Evolutionary conservation across 202 grass and related monocot genomes (phyloP).

Genomic region (Musa balbisiana): DNA sequence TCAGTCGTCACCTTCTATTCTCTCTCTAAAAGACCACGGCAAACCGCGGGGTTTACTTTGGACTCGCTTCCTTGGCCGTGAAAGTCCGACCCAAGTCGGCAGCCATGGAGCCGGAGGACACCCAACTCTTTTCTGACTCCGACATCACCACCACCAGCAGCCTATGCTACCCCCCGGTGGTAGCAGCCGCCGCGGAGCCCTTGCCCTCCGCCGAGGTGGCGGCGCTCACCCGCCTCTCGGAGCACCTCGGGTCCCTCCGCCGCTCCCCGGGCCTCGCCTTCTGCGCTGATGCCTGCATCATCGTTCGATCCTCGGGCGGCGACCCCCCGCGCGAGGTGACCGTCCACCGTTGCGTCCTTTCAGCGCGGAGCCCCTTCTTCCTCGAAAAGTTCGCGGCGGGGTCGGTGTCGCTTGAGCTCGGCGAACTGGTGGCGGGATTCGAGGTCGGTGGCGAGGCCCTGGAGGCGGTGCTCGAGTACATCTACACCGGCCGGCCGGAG

Average conservation of each 20-base stretch:
- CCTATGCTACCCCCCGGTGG: slow-evolving; percentile 15
- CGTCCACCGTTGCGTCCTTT: slow-evolving; percentile 80
- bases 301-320: slow-evolving; percentile 6
- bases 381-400: slow-evolving; percentile 3
- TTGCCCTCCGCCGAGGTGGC: slow-evolving; percentile 39
- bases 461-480: slow-evolving; percentile 10
- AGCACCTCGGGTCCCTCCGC: slow-evolving; percentile 55
- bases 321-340: slow-evolving; percentile 16
- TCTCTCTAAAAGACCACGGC: no score
- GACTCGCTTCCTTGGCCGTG: no score
- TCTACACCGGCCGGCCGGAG: slow-evolving; percentile 6
- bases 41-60: no score
- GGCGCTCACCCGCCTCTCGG: slow-evolving; percentile 76
- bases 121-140: slow-evolving; percentile 40
- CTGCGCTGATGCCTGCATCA: slow-evolving; percentile 51
- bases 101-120: neutral
- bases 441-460: slow-evolving; percentile 10
- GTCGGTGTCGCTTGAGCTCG: neutral
- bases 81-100: neutral
- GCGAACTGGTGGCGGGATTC: neutral
- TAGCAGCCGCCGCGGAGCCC: neutral
- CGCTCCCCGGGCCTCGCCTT: slow-evolving; percentile 43
- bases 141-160: slow-evolving; percentile 38
- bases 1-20: no score
- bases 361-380: slow-evolving; percentile 75